phyloP scores from a whole-genome alignment of 108 stramenopile species.

The Fragilariopsis cylindrus region DNA sequence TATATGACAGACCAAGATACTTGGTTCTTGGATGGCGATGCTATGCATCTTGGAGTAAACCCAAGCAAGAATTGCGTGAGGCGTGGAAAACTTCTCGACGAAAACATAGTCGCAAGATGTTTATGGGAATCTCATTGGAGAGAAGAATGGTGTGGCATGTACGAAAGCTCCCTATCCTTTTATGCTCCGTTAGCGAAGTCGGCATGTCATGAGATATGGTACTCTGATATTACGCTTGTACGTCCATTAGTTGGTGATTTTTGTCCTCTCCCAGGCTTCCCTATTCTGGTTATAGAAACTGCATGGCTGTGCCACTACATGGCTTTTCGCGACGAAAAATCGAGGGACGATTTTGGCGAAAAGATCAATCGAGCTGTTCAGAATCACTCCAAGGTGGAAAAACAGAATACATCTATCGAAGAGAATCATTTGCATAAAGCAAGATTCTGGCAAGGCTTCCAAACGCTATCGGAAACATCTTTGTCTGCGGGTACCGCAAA shows the following conservation, averaged over 20 bases:
- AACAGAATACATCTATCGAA: conserved; percentile 20
- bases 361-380: conserved; percentile 47
- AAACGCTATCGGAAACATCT: conserved; percentile 62
- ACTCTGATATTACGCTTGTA: conserved; percentile 57
- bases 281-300: conserved; percentile 76
- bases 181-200: conserved; percentile 84
- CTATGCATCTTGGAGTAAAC: conserved; percentile 66
- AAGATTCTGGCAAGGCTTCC: conserved; percentile 75
- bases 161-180: conserved; percentile 67
- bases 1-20: conserved; percentile 60
- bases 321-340: conserved; percentile 56
- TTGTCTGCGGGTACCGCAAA: conserved; percentile 61
- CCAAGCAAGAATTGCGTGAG: conserved; percentile 36
- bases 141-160: conserved; percentile 87
- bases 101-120: conserved; percentile 75
- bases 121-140: conserved; percentile 93
- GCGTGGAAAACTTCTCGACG: conserved; percentile 41
- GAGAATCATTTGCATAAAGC: conserved; percentile 48
- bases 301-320: conserved; percentile 84
- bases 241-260: conserved; percentile 46
- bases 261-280: conserved; percentile 71
- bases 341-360: conserved; percentile 48
- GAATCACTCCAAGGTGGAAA: conserved; percentile 15
- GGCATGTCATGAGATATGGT: conserved; percentile 69
- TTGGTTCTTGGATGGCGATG: conserved; percentile 72